These are phyloP conservation scores for Apiospora sp. DNA, from an alignment of 2,329 filamentous ascomycete species.

Conservation along the genomic window DNA sequence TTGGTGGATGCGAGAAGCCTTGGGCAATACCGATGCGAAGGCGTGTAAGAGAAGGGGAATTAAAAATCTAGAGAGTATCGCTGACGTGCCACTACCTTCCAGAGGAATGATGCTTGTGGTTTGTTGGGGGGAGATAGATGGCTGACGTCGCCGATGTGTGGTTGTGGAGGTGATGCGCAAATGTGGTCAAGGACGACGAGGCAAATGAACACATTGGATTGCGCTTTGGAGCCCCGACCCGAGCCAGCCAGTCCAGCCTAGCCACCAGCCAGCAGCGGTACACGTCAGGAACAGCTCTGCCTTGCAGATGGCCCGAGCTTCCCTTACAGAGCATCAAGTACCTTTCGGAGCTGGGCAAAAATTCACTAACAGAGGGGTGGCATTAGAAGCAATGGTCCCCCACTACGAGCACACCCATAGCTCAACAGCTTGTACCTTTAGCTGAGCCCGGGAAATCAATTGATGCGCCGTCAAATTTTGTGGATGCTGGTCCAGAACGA, in stretches of 20 bases:
- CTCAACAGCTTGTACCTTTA: not conserved
- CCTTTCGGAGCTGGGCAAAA: not conserved
- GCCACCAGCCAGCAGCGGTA: conserved; percentile 13
- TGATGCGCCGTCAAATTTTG: not conserved
- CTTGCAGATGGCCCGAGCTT: conserved; percentile 24
- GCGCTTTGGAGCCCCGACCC: not conserved
- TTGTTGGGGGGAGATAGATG: conserved; percentile 7
- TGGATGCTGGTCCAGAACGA: not conserved
- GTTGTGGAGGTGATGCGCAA: conserved; percentile 17
- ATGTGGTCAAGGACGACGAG: conserved; percentile 9
- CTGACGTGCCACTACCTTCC: conserved; percentile 20
- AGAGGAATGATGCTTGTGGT: conserved; percentile 13
- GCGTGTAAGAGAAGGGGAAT: not conserved
- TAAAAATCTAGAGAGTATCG: not conserved
- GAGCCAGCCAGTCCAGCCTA: not conserved
- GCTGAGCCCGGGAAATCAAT: conserved; percentile 9
- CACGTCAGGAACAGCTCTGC: conserved; percentile 27
- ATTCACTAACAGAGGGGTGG: not conserved
- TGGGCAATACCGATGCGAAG: not conserved
- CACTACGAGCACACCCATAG: conserved; percentile 3
- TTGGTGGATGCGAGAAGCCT: conserved; percentile 5
- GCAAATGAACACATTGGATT: conserved; percentile 22
- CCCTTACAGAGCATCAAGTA: conserved; percentile 2
- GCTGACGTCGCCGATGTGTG: conserved; percentile 16
- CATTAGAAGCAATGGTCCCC: not conserved